phyloP scores from a whole-genome alignment of 2,329 filamentous ascomycete species.

The Pseudocercospora musae region DNA sequence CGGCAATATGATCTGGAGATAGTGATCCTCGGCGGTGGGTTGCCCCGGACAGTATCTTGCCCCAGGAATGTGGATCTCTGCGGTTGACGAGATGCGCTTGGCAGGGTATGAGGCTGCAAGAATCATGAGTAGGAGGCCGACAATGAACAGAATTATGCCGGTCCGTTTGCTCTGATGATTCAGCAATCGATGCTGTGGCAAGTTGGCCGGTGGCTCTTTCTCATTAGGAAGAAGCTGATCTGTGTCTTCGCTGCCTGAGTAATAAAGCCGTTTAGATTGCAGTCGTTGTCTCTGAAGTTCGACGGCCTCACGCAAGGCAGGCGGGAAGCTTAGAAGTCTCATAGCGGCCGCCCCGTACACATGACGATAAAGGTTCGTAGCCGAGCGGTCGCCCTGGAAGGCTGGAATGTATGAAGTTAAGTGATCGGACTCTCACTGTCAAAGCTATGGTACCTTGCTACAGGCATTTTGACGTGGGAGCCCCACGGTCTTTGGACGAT shows the following conservation, averaged over 20 bases:
- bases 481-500: background rate
- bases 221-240: background rate
- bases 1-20: conserved; percentile 14
- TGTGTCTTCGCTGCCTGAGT: background rate
- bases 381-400: background rate
- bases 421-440: background rate
- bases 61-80: background rate
- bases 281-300: background rate
- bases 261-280: background rate
- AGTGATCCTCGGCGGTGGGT: conserved; percentile 7
- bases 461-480: background rate
- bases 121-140: background rate
- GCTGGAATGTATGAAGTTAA: background rate
- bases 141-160: background rate
- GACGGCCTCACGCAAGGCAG: background rate
- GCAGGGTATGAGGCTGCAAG: background rate
- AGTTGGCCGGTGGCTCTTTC: background rate
- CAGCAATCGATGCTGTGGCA: background rate
- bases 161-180: background rate
- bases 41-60: background rate
- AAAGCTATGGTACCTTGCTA: background rate
- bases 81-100: background rate
- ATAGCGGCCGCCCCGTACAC: background rate
- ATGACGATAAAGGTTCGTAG: background rate
- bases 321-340: conserved; percentile 2